Conservation (phyloP, 768 basidiomycete species). For the Lactarius psammicola region DNA sequence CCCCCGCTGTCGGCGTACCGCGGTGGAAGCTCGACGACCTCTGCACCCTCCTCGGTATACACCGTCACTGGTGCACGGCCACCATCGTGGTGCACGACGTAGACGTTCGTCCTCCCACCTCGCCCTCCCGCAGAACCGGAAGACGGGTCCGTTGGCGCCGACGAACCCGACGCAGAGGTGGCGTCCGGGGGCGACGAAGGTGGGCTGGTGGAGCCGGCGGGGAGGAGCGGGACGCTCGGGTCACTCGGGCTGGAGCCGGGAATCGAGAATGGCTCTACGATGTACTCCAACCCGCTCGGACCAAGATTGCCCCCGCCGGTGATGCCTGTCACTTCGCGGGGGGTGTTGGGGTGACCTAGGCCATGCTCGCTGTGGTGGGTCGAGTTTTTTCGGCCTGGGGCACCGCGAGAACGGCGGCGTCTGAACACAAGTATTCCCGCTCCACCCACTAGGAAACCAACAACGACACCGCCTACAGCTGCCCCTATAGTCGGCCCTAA, state of each 20-base stretch:
- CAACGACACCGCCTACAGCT: slow-evolving; percentile 31
- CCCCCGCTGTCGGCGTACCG: slow-evolving; percentile 37
- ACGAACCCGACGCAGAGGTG: slow-evolving; percentile 18
- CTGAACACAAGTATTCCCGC: slow-evolving; percentile 16
- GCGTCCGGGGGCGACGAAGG: slow-evolving; percentile 4
- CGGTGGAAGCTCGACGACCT: slow-evolving; percentile 61
- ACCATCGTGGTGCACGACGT: slow-evolving; percentile 62
- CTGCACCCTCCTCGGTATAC: slow-evolving; percentile 52
- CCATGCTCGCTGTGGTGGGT: neutral
- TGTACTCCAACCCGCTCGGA: slow-evolving; percentile 11
- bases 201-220: neutral
- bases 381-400: too few relatives aligned
- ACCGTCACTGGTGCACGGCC: slow-evolving; percentile 57
- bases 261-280: slow-evolving; percentile 29
- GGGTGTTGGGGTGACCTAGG: neutral
- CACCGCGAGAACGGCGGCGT: slow-evolving; percentile 1
- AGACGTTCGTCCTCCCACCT: slow-evolving; percentile 39
- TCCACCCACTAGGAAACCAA: slow-evolving; percentile 31
- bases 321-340: slow-evolving; percentile 10
- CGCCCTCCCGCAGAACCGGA: slow-evolving; percentile 3
- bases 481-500: slow-evolving; percentile 21
- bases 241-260: slow-evolving; percentile 2
- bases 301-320: neutral
- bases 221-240: slow-evolving; percentile 10
- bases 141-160: slow-evolving; percentile 11